These are phyloP conservation scores for Xylariaceae sp. DNA, from an alignment of 2,329 filamentous ascomycete genomes.

Conservation along the genomic window DNA sequence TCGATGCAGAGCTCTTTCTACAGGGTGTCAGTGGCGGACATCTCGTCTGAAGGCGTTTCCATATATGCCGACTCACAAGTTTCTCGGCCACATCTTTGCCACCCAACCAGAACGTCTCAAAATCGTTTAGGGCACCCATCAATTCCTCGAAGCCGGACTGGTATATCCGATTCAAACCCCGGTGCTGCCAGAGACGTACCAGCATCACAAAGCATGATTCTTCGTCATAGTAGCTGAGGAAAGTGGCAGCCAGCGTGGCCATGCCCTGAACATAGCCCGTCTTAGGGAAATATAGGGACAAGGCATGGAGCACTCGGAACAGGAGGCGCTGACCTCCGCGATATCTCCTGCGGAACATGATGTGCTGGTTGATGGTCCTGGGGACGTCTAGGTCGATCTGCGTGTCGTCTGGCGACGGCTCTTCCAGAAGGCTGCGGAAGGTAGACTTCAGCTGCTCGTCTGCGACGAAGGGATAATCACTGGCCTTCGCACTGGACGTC, in stretches of 20 bases:
- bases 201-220: constrained; percentile 93
- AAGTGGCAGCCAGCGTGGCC: constrained; percentile 84
- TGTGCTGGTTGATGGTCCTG: constrained; percentile 86
- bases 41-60: not conserved
- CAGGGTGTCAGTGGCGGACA: constrained; percentile 7
- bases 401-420: constrained; percentile 79
- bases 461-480: constrained; percentile 48
- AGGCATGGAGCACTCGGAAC: constrained; percentile 85
- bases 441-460: constrained; percentile 65
- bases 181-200: constrained; percentile 84
- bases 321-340: constrained; percentile 84
- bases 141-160: constrained; percentile 76
- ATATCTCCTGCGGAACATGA: constrained; percentile 93
- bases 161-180: constrained; percentile 81
- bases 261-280: constrained; percentile 97
- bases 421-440: constrained; percentile 65
- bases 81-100: constrained; percentile 72
- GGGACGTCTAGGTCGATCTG: constrained; percentile 98
- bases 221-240: constrained; percentile 95
- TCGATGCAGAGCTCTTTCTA: constrained; percentile 72
- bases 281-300: constrained; percentile 83
- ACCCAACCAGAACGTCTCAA: constrained; percentile 75
- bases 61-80: constrained; percentile 52
- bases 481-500: constrained; percentile 62
- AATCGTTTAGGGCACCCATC: constrained; percentile 78